Evolutionary conservation across 371 early-diverging fungal species (phyloP).

Genomic region (Syncephalastrum monosporum): DNA sequence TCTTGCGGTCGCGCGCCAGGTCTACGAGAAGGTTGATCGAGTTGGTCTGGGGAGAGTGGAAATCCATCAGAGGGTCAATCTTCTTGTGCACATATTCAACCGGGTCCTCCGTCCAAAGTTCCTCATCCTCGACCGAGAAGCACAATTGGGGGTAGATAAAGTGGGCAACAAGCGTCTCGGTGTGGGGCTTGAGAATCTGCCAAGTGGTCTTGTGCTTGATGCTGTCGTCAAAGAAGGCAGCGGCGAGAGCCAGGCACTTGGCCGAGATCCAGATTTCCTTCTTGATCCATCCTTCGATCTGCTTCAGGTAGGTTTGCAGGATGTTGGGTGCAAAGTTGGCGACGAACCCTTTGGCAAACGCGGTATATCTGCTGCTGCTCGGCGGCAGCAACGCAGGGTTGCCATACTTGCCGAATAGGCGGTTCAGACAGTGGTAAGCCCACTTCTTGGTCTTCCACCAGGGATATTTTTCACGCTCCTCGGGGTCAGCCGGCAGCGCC

Average conservation of each 20-base stretch:
- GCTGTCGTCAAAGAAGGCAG: slow-evolving; percentile 60
- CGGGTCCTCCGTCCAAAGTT: slow-evolving; percentile 90
- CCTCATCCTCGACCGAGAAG: slow-evolving; percentile 78
- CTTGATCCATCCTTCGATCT: slow-evolving; percentile 71
- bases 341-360: slow-evolving; percentile 79
- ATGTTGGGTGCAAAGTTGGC: slow-evolving; percentile 86
- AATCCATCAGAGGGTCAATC: slow-evolving; percentile 79
- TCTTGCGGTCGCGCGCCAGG: slow-evolving; percentile 74
- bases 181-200: slow-evolving; percentile 81
- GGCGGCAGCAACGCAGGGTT: slow-evolving; percentile 64
- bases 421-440: slow-evolving; percentile 85
- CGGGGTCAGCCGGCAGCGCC: slow-evolving; percentile 54
- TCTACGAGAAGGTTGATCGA: slow-evolving; percentile 70
- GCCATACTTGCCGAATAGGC: slow-evolving; percentile 77
- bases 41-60: slow-evolving; percentile 65
- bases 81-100: slow-evolving; percentile 90
- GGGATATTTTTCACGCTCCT: slow-evolving; percentile 74
- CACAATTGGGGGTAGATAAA: slow-evolving; percentile 90
- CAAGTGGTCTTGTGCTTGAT: slow-evolving; percentile 86
- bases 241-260: slow-evolving; percentile 48
- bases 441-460: slow-evolving; percentile 95
- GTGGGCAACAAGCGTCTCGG: slow-evolving; percentile 71
- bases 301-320: slow-evolving; percentile 71
- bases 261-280: slow-evolving; percentile 65
- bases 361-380: slow-evolving; percentile 55